Base-by-base conservation (phyloP, 768 basidiomycete genomes). In the Pulveroboletus sp. region DNA sequence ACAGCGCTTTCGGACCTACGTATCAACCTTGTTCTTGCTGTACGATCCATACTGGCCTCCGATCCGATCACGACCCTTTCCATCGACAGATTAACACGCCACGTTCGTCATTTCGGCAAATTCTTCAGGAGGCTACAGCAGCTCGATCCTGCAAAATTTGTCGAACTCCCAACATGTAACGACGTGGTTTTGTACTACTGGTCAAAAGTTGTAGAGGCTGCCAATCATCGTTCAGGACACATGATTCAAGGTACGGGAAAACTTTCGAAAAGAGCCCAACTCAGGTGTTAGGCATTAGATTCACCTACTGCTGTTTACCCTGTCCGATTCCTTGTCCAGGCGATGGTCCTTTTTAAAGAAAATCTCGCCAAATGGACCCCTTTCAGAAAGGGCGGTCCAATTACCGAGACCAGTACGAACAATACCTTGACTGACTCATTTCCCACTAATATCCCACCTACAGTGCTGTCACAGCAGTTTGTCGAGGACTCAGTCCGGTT, bases 331-430 rank as follows among this genome's bases (percentile, higher is more conserved):
- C 72, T 93, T 50, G 86, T 92, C 0, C 89, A 91, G 61, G 86
- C 85, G 3, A 85, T 93, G 82, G 85, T 87, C 6, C 69, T 93
- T 8, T 92, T 93, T 71, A 89, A 86, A 58, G 90, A 91, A 50
- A 87, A 80, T 55, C 74, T 93, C 21, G 76, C 81, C 8, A 85
- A 83, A 60, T 93, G 89, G 89, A 77, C 84, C 0, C 82, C 85
- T 3, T 65, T 72, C 17, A 77, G 80, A 49, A 81, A 80, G 58
- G 77, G 79, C 55, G 85, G 84, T 2, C 73, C 73, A 4, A 64
- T 73, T 27, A 87, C 85, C 53, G 73, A 76, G 56, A 80, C 79
- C 53, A 76, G 86, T 84, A 61, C 18, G 76, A 55, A 31, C 35
- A 27, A 27, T 46, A 47, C 32, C 26, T 45, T 30, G 17, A 38